phyloP scores from a whole-genome alignment of 2,329 filamentous ascomycete species.

The Fusarium sp. region DNA sequence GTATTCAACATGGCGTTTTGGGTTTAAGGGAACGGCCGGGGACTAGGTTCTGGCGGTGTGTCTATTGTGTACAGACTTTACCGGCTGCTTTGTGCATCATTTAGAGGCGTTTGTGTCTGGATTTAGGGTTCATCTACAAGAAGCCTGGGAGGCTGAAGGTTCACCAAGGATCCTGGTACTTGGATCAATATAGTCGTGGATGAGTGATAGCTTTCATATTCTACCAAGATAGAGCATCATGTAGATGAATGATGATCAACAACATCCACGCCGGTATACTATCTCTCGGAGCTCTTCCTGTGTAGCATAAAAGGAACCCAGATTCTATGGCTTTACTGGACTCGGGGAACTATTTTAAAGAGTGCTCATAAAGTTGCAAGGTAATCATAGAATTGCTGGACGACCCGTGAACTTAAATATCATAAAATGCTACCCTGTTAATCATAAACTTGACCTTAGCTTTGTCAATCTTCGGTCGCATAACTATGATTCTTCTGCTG shows the following conservation, averaged over 20 bases:
- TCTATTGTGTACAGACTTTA: constrained; percentile 11
- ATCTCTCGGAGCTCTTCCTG: background rate
- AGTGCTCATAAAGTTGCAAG: background rate
- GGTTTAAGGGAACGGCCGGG: background rate
- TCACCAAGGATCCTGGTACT: background rate
- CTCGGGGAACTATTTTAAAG: background rate
- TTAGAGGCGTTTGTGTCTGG: constrained; percentile 31
- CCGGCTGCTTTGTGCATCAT: constrained; percentile 27
- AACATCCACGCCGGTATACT: background rate
- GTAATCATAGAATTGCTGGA: too few relatives aligned
- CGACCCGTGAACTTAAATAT: background rate
- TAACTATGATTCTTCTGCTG: background rate
- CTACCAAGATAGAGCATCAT: constrained; percentile 24
- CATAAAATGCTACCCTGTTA: background rate
- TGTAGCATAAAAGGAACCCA: background rate
- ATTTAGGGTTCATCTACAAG: constrained; percentile 15
- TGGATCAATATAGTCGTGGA: background rate
- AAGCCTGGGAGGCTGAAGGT: constrained; percentile 2
- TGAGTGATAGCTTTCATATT: constrained; percentile 9
- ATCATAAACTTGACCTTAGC: background rate
- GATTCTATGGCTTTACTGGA: background rate
- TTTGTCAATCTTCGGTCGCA: background rate
- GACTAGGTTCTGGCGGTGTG: background rate
- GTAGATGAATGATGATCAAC: constrained; percentile 14
- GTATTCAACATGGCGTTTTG: constrained; percentile 13